A percentile compares a stretch with the other conserved stretches of the same genome.
Conservation (phyloP, 163 green algal species). For the Smithsoniella earleae region DNA sequence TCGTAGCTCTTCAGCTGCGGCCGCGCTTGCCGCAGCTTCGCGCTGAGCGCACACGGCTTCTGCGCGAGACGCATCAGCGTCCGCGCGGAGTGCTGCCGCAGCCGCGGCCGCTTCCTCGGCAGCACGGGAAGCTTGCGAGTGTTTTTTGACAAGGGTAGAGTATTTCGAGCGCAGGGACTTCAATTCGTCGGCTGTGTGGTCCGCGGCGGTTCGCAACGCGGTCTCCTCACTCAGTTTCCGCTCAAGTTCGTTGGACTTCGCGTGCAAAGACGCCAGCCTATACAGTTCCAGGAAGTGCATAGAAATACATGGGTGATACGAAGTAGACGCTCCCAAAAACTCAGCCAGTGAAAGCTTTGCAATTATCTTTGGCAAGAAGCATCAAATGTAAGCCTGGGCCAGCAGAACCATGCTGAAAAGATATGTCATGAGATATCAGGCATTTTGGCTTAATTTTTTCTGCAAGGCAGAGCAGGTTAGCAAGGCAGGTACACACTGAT, state of each 20-base stretch:
- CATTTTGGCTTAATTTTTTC: too few species aligned
- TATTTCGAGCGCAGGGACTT: background rate
- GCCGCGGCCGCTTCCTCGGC: background rate
- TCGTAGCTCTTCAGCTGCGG: conserved; percentile 2
- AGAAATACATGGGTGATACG: too few species aligned
- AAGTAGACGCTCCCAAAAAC: too few species aligned
- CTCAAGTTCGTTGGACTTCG: conserved; percentile 8
- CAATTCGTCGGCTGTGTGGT: background rate
- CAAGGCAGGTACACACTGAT: too few species aligned
- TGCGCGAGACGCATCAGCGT: background rate
- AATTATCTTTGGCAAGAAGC: too few species aligned
- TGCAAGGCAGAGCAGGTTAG: too few species aligned
- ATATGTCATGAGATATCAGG: too few species aligned
- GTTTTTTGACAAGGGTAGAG: background rate
- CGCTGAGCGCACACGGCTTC: background rate
- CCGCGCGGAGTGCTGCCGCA: background rate
- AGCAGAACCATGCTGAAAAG: too few species aligned
- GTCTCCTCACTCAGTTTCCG: background rate
- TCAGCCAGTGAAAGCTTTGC: too few species aligned
- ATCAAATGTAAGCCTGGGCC: too few species aligned
- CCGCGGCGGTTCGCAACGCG: too few species aligned
- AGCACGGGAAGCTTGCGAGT: too few species aligned
- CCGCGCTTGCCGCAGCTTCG: background rate
- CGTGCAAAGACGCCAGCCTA: background rate
- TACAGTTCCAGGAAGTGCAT: background rate